Conservation (phyloP, 495 filamentous ascomycete genomes). For the Polyplosphaeria fusca region DNA sequence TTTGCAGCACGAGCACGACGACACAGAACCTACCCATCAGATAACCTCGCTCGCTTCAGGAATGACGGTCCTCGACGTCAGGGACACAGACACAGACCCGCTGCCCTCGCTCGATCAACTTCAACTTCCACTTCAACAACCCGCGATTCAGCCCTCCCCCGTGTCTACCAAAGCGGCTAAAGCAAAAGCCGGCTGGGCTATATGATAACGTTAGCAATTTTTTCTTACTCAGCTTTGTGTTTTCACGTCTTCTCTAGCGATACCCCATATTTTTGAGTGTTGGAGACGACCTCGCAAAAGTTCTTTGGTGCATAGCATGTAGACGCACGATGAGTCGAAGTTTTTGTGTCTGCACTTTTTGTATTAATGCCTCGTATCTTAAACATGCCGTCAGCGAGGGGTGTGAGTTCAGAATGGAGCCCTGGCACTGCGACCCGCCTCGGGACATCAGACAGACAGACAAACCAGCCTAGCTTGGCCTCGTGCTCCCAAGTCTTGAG, state of each 20-base stretch:
- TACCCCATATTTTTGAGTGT: constrained; percentile 1
- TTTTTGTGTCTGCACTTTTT: too few species aligned
- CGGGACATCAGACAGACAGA: too few species aligned
- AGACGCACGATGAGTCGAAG: too few species aligned
- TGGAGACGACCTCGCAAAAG: constrained; percentile 22
- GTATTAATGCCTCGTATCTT: too few species aligned
- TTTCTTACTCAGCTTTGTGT: background rate
- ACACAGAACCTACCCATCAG: background rate
- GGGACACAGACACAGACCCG: constrained; percentile 27
- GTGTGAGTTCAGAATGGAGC: too few species aligned
- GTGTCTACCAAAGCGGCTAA: constrained; percentile 27
- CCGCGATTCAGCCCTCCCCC: background rate
- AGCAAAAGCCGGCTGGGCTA: constrained; percentile 31
- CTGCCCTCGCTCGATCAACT: constrained; percentile 22
- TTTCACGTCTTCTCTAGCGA: background rate
- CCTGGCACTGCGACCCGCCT: too few species aligned
- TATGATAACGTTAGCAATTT: too few species aligned
- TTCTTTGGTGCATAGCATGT: too few species aligned
- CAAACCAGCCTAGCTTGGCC: too few species aligned
- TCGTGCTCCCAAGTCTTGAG: too few species aligned
- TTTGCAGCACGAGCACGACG: background rate
- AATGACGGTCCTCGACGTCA: constrained; percentile 28
- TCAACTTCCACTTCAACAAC: background rate
- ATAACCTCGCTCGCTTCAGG: constrained; percentile 5
- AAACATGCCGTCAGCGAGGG: too few species aligned